Evolutionary conservation across 169 alveolate species (phyloP).

Genomic region (Plasmodium inui): DNA sequence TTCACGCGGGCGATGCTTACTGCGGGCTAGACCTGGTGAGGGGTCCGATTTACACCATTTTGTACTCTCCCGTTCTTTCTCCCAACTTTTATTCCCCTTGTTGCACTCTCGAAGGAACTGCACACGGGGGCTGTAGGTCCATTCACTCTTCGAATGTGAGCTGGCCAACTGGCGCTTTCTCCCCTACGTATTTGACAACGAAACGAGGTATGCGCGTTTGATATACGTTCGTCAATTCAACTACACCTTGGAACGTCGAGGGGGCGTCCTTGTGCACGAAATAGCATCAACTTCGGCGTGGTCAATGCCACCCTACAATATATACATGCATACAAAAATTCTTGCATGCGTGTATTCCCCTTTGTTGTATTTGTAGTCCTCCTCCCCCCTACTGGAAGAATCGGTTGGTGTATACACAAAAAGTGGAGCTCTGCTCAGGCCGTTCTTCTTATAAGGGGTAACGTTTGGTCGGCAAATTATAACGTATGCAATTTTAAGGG

Average conservation of each 20-base stretch:
- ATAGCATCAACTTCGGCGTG: background rate
- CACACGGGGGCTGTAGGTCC: background rate
- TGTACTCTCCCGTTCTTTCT: background rate
- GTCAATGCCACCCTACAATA: background rate
- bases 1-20: background rate
- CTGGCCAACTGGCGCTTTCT: background rate
- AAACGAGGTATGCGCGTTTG: background rate
- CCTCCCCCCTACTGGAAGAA: background rate
- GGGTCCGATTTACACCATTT: background rate
- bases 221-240: background rate
- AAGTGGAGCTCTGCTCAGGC: background rate
- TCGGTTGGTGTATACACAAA: background rate
- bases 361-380: background rate
- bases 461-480: background rate
- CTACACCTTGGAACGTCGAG: background rate
- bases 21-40: background rate
- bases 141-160: background rate
- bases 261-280: background rate
- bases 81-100: background rate
- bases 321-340: background rate
- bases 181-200: background rate
- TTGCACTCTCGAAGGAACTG: background rate
- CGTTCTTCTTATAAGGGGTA: background rate
- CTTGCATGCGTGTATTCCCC: background rate
- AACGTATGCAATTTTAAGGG: background rate